Evolutionary conservation across 345 rosid species (phyloP), one percentile per base, ranked within the genome.

Genomic region (Lepidium aucheri): DNA sequence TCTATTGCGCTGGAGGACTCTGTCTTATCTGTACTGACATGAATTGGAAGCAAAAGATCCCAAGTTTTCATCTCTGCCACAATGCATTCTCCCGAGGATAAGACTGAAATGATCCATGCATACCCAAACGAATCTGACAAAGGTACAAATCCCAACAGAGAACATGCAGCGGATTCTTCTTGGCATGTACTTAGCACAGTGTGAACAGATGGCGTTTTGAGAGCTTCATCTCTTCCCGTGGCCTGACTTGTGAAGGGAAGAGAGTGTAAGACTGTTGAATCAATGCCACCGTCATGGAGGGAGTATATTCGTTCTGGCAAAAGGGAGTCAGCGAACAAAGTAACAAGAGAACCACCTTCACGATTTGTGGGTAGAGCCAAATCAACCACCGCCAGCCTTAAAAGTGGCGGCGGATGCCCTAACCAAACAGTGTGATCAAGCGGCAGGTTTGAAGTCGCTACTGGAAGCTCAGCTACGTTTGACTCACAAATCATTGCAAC

Each of bases 401-500:
- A 69, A 78, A 95, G 74, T 3, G 96, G 96, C 8, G 97, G 99
- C 13, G 94, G 86, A 77, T 85, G 81, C 46, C 96, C 96, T 70
- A 82, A 66, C 99, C 99, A 95, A 63, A 82, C 80, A 43, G 84
- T 78, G 71, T 79, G 81, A 77, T 84, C 89, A 69, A 76, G 80
- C 4, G 89, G 80, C 55, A 85, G 75, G 77, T 81, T 84, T 60
- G 82, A 73, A 70, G 76, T 78, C 83, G 81, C 67, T 53, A 76
- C 60, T 34, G 86, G 84, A 70, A 70, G 75, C 60, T 83, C 84
- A 34, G 46, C 60, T 18, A 75, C 40, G 32, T 63, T 77, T 34
- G 95, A 73, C 79, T 95, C 99, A 55, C 95, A 91, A 53, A 95
- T 91, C 99, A 95, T 95, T 50, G 95, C 98, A 73, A 89, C 74